Evolutionary conservation across 257 asterid genomes (phyloP), one percentile per base, ranked within the genome.

Genomic region (Prunella vulgaris): DNA sequence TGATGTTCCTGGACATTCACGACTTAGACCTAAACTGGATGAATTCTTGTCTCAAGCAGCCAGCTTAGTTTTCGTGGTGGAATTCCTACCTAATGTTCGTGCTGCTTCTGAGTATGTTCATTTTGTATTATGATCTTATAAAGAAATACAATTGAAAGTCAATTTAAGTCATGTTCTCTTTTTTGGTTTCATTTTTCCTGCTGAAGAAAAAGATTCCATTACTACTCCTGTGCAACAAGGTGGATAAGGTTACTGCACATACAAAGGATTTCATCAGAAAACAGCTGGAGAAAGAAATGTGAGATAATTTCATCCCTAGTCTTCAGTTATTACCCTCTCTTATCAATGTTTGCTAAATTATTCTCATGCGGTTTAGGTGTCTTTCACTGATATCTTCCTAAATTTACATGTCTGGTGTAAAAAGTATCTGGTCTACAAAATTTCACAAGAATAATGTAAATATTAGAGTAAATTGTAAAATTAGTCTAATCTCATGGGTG

Each of bases 1-100:
- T 81, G 97, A 93, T 77, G 87, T 93, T 78, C 97, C 96, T 62
- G 99, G 99, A 35, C 96, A 90, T 58, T 84, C 91, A 70, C 91
- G 95, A 35, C 93, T 93, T 71, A 82, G 87, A 37, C 81, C 91
- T 62, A 86, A 88, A 79, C 74, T 93, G 46, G 96, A 87, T 15
- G 93, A 87, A 64, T 84, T 79, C 80, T 81, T 90, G 87, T 86
- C 91, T 74, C 91, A 74, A 76, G 93, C 96, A 71, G 95, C 96
- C 7, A 96, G 81, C 32, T 35, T 81, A 56, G 85, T 84, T 72
- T 90, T 90, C 65, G 90, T 85, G 65, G 92, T 90, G 78, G 97
- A 91, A 38, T 91, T 92, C 66, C 79, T 93, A 58, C 90, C 97
- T 15, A 86, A 87, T 71, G 76, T 88, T 48, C 95, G 87, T 73